Evolutionary conservation across 108 stramenopile genomes (phyloP).

Genomic region (Cyclostephanos invisitatus): DNA sequence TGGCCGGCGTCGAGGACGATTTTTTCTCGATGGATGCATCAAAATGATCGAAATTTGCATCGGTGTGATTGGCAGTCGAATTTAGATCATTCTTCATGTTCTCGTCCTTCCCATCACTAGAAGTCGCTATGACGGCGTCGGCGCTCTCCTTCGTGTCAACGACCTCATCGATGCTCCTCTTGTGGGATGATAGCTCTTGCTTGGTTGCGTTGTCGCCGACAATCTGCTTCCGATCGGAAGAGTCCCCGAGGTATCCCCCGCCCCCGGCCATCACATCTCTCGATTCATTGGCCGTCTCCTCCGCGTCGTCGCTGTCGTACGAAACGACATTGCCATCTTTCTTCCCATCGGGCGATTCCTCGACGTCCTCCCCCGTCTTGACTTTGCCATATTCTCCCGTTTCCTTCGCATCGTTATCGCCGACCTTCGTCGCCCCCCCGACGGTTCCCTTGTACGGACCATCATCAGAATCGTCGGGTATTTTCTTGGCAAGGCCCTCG

Average conservation of each 20-base stretch:
- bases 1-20: neutral
- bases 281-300: neutral
- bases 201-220: neutral
- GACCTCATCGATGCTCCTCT: neutral
- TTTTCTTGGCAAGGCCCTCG: no score
- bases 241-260: neutral
- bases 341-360: neutral
- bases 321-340: neutral
- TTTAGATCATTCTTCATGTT: neutral
- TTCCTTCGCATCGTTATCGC: no score
- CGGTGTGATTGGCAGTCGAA: neutral
- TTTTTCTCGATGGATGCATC: neutral
- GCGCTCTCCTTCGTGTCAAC: neutral
- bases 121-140: neutral
- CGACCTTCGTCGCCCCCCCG: no score
- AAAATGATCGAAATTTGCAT: neutral
- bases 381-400: no score
- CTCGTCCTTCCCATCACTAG: neutral
- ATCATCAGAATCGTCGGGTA: neutral
- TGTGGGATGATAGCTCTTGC: neutral
- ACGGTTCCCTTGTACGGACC: neutral
- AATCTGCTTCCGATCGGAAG: neutral
- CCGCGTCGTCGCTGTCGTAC: neutral
- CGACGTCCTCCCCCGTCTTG: no score
- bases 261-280: neutral